phyloP scores from a whole-genome alignment of 2,329 filamentous ascomycete genomes.

The Cladophialophora exuberans region DNA sequence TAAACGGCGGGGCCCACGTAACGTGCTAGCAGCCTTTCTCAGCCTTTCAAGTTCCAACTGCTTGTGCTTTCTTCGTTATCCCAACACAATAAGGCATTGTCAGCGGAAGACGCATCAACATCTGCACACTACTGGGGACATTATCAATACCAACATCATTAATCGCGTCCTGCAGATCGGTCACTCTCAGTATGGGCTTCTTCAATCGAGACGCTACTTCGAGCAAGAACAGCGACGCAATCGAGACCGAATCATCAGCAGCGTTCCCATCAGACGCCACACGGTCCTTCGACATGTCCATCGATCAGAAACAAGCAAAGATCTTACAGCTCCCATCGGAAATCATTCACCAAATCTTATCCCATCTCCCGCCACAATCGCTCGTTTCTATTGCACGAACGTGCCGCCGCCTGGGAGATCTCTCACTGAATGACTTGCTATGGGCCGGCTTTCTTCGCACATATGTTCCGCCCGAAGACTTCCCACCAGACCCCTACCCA shows the following conservation, averaged over 20 bases:
- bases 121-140: not conserved
- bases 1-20: conserved; percentile 7
- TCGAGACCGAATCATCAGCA: not conserved
- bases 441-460: conserved; percentile 73
- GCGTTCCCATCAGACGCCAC: conserved; percentile 1
- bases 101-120: not conserved
- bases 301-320: conserved; percentile 23
- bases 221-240: not conserved
- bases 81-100: not conserved
- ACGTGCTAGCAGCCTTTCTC: conserved; percentile 3
- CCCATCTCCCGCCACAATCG: conserved; percentile 66
- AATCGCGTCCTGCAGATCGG: not conserved
- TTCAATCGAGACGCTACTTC: conserved; percentile 9
- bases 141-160: not conserved
- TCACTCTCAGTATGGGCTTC: conserved; percentile 15
- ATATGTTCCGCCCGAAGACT: conserved; percentile 61
- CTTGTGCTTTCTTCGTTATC: not conserved
- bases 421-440: conserved; percentile 67
- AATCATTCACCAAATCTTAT: conserved; percentile 72
- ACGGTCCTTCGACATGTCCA: not conserved
- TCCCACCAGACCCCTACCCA: conserved; percentile 57
- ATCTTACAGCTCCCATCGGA: conserved; percentile 66
- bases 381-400: conserved; percentile 64
- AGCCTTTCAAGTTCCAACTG: not conserved
- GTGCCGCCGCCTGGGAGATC: conserved; percentile 63